Conservation (phyloP, 805 yeast species). For the Cyberlindnera maclurae region DNA sequence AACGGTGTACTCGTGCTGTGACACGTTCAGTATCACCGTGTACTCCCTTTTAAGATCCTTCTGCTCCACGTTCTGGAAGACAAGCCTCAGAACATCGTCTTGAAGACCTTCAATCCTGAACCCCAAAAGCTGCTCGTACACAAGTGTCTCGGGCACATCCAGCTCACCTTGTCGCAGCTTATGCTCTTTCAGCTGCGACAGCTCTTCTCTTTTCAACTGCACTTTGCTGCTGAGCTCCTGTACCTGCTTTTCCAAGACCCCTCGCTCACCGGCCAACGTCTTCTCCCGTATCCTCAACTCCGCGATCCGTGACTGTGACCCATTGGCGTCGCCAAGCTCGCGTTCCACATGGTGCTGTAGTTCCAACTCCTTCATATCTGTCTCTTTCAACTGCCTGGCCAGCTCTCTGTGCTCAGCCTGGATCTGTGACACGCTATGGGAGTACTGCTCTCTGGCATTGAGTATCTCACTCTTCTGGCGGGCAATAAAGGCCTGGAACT, state of each 20-base stretch:
- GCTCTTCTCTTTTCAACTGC: conserved; percentile 26
- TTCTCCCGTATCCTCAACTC: conserved; percentile 29
- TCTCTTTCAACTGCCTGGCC: conserved; percentile 13
- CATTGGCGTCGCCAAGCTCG: conserved; percentile 24
- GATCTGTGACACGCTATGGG: conserved; percentile 26
- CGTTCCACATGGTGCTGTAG: conserved; percentile 6
- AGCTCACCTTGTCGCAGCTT: conserved; percentile 37
- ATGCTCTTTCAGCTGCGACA: conserved; percentile 27
- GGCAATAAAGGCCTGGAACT: conserved; percentile 29
- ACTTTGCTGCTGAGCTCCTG: conserved; percentile 28
- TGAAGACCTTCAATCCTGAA: conserved; percentile 43
- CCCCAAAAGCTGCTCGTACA: conserved; percentile 50
- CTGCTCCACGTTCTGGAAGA: conserved; percentile 42
- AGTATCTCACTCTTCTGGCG: conserved; percentile 29
- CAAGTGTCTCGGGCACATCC: conserved; percentile 44
- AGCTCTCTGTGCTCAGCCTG: conserved; percentile 28
- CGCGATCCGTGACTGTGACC: conserved; percentile 27
- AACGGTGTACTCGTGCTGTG: conserved; percentile 34
- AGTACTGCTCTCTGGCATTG: conserved; percentile 29
- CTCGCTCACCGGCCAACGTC: conserved; percentile 26
- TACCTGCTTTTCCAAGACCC: conserved; percentile 25
- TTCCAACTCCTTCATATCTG: conserved; percentile 8
- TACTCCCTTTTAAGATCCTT: conserved; percentile 35
- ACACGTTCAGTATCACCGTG: conserved; percentile 38
- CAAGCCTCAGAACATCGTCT: conserved; percentile 40